phyloP scores from a whole-genome alignment of 768 basidiomycete species.

The Obba rivulosa region DNA sequence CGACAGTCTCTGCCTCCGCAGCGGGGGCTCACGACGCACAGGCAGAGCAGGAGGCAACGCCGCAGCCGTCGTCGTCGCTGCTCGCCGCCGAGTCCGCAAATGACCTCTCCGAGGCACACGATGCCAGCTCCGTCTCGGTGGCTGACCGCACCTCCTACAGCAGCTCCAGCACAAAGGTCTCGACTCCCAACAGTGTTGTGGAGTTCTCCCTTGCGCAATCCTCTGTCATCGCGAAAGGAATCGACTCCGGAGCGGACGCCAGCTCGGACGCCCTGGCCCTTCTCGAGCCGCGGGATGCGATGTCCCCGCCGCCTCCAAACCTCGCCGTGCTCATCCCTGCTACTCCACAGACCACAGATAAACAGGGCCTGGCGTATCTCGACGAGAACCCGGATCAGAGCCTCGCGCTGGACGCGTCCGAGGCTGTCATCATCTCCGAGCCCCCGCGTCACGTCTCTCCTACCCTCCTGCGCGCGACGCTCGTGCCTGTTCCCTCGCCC shows the following conservation, averaged over 20 bases:
- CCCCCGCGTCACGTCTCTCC: constrained; percentile 12
- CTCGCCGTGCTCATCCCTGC: constrained; percentile 13
- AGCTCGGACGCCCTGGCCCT: background rate
- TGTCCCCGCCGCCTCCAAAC: constrained; percentile 9
- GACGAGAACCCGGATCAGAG: constrained; percentile 5
- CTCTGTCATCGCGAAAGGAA: too few species aligned
- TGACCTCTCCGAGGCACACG: background rate
- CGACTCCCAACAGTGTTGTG: background rate
- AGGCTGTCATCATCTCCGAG: constrained; percentile 14
- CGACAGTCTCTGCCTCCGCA: too few species aligned
- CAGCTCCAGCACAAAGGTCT: background rate
- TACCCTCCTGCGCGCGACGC: constrained; percentile 6
- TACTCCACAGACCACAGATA: background rate
- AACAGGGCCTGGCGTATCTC: background rate
- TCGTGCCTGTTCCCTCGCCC: constrained; percentile 12
- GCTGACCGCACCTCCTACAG: background rate
- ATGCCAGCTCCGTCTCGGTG: background rate
- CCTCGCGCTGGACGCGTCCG: constrained; percentile 6
- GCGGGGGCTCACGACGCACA: background rate
- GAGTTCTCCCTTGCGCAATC: background rate
- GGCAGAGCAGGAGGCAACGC: background rate
- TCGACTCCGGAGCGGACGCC: too few species aligned
- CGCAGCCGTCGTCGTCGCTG: background rate
- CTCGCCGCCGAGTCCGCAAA: background rate
- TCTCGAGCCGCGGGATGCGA: constrained; percentile 7